A percentile compares a stretch with the other conserved stretches of the same genome.
phyloP scores from a whole-genome alignment of 371 early-diverging fungal species.

The Choanephora cucurbitarum region DNA sequence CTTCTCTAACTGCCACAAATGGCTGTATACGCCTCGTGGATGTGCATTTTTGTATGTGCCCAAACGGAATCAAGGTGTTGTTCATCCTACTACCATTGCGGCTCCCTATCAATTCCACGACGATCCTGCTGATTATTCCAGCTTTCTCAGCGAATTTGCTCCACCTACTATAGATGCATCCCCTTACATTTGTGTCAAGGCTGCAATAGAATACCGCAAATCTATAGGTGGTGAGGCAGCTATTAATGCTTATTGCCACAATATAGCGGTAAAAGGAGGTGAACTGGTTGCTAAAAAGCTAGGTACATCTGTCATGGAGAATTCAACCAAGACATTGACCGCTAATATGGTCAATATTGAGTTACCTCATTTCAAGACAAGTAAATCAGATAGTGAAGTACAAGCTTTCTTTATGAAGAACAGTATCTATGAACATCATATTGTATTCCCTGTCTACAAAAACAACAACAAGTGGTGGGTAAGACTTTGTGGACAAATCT shows the following conservation, averaged over 20 bases:
- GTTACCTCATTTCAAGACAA: conserved; percentile 50
- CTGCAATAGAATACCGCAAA: conserved; percentile 54
- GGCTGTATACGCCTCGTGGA: conserved; percentile 67
- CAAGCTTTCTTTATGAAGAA: conserved; percentile 27
- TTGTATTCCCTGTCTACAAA: conserved; percentile 45
- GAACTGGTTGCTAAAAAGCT: conserved; percentile 57
- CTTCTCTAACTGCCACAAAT: conserved; percentile 76
- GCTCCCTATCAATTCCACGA: conserved; percentile 38
- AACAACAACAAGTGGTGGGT: conserved; percentile 51
- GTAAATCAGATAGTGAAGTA: conserved; percentile 31
- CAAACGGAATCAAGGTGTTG: conserved; percentile 50
- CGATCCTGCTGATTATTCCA: conserved; percentile 30
- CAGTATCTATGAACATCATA: conserved; percentile 42
- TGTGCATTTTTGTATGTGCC: conserved; percentile 62
- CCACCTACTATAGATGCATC: conserved; percentile 40
- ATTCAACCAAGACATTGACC: conserved; percentile 44
- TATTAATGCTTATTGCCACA: conserved; percentile 57
- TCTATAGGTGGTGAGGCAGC: conserved; percentile 58
- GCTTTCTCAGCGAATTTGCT: conserved; percentile 26
- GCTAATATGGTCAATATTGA: conserved; percentile 63
- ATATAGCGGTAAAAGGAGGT: conserved; percentile 62
- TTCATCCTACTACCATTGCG: conserved; percentile 58
- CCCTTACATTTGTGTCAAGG: conserved; percentile 45
- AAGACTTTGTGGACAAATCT: conserved; percentile 65
- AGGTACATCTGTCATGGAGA: conserved; percentile 62